Percentiles rank a stretch among this genome's conserved stretches.
Evolutionary conservation across 768 basidiomycete genomes (phyloP).

Genomic region (Agaricus blazei): DNA sequence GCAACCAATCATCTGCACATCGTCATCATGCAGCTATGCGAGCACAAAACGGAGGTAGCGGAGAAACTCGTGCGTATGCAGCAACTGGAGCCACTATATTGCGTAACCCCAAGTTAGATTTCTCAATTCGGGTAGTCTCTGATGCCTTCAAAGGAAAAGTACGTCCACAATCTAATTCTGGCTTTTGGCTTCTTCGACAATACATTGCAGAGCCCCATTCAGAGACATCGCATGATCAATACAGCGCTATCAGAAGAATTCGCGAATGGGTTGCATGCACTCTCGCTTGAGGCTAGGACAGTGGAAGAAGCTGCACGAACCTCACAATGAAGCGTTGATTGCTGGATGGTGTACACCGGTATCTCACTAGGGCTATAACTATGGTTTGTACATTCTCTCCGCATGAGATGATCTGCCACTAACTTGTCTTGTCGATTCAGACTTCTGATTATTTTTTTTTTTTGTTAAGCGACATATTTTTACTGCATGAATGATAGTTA

Average conservation of each 20-base stretch:
- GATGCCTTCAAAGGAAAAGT: constrained; percentile 74
- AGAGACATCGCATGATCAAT: constrained; percentile 80
- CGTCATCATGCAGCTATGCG: constrained; percentile 82
- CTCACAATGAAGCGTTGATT: neutral
- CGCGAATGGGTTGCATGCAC: constrained; percentile 65
- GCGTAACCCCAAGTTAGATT: constrained; percentile 45
- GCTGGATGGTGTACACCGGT: neutral
- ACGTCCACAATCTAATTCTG: constrained; percentile 15
- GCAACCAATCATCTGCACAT: constrained; percentile 83
- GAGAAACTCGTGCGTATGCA: constrained; percentile 72
- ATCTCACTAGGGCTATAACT: neutral
- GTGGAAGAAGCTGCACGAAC: constrained; percentile 35
- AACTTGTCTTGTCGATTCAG: neutral
- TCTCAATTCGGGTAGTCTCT: constrained; percentile 70
- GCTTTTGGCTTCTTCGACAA: constrained; percentile 10
- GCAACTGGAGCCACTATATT: neutral
- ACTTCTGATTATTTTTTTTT: neutral
- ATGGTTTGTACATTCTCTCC: constrained; percentile 1
- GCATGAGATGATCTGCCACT: neutral
- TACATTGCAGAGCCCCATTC: constrained; percentile 55
- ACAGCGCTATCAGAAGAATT: constrained; percentile 68
- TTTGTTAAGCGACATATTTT: constrained; percentile 6
- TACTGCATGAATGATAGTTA: constrained; percentile 1
- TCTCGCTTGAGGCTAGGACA: constrained; percentile 73
- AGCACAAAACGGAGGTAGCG: constrained; percentile 57